Base-by-base conservation (phyloP, 805 yeast species). In the Kodamaea hsintzibuensis region DNA sequence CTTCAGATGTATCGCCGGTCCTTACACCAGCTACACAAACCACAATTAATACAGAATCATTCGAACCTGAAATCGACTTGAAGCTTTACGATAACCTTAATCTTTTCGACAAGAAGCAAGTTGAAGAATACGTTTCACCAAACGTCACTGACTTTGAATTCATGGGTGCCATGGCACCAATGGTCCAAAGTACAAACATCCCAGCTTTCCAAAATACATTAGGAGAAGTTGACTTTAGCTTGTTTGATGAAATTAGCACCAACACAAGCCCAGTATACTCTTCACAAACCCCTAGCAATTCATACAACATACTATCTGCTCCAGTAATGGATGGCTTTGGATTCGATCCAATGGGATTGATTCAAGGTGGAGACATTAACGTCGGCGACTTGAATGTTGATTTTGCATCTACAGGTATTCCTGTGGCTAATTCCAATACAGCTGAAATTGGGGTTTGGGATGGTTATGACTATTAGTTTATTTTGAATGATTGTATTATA, bases 311-410 rank as follows among this genome's bases (percentile, higher is more conserved):
- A 19, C 44, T 16, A 10, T 19, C 19, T 13, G 44, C 44, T 17
- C 44, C 44, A 17, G 44, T 40, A 3, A 40, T 40, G 44, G 44
- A 40, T 7, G 22, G 44, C n/a, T 40, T 40, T 40, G 44, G 44
- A 17, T 40, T 40, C 25, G 44, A 40, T 13, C 44, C 44, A 7
- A 40, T 40, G 44, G 44, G 44, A 7, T 10, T 40, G n/a, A 16
- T 40, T 12, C 25, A 40, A 13, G 44, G n/a, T n/a, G n/a, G 44
- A 3, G 50, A 51, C 40, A 48, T 47, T 47, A 42, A 42, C 27
- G 25, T 22, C 6, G 25, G 6, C 25, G 50, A 40, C 53, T 25
- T 54, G 45, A 54, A 50, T 53, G 47, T 42, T n/a, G 46, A 52
- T 25, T 18, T 48, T 13, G 54, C 42, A 30, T 22, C 44, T n/a